phyloP scores from a whole-genome alignment of 495 filamentous ascomycete genomes.

The Podospora anserina region DNA sequence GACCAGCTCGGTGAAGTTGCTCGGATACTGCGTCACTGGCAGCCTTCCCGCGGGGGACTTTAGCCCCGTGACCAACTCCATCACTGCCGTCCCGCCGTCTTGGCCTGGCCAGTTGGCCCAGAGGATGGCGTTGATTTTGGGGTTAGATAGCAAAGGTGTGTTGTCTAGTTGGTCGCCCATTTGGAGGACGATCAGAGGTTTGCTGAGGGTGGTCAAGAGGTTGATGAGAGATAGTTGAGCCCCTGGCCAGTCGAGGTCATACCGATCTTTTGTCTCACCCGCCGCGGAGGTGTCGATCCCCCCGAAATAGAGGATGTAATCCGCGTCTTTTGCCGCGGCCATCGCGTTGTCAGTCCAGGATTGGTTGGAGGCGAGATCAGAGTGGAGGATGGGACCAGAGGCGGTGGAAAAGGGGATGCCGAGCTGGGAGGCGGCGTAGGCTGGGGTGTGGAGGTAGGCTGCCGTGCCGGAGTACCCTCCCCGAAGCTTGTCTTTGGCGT shows the following conservation, averaged over 20 bases:
- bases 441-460: constrained; percentile 35
- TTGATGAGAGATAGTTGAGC: constrained; percentile 43
- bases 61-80: constrained; percentile 51
- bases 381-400: constrained; percentile 38
- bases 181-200: constrained; percentile 44
- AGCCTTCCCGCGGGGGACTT: constrained; percentile 57
- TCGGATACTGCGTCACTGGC: constrained; percentile 55
- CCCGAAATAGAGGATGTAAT: constrained; percentile 45
- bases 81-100: constrained; percentile 52
- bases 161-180: constrained; percentile 57
- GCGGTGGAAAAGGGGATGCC: constrained; percentile 25
- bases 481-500: constrained; percentile 31
- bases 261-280: constrained; percentile 41
- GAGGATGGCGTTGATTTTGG: constrained; percentile 52
- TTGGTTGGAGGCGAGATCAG: constrained; percentile 52
- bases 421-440: constrained; percentile 35
- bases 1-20: constrained; percentile 38
- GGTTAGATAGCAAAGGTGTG: constrained; percentile 45
- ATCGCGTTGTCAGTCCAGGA: constrained; percentile 51
- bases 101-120: constrained; percentile 56
- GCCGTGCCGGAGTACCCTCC: constrained; percentile 44
- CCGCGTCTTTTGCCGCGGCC: constrained; percentile 36
- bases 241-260: constrained; percentile 42
- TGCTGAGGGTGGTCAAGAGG: constrained; percentile 34
- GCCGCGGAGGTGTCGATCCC: constrained; percentile 44